Conservation (phyloP, 768 basidiomycete species). For the Pleurotus salmoneostramineus region DNA sequence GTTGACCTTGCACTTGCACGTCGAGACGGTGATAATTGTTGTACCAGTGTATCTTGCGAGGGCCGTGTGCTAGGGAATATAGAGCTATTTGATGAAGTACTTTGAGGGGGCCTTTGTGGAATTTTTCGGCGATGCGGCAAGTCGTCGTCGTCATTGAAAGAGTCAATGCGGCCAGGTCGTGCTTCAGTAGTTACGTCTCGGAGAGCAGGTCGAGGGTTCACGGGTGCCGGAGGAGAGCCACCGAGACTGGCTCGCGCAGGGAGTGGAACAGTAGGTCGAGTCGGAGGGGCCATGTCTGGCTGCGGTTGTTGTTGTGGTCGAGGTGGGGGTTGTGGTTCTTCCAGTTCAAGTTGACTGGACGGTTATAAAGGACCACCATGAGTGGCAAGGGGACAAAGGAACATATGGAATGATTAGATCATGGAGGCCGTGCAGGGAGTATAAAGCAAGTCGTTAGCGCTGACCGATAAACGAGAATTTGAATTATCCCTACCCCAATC, state of each 20-base stretch:
- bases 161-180: neutral
- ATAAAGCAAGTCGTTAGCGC: neutral
- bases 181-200: neutral
- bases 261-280: slow-evolving; percentile 3
- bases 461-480: neutral
- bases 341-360: slow-evolving; percentile 20
- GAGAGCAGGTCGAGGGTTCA: slow-evolving; percentile 3
- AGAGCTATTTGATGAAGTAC: neutral
- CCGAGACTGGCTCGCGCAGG: neutral
- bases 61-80: slow-evolving; percentile 2
- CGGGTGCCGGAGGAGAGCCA: neutral
- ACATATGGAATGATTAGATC: slow-evolving; percentile 9
- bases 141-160: slow-evolving; percentile 19
- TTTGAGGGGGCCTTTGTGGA: neutral
- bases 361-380: neutral
- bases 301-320: slow-evolving; percentile 10
- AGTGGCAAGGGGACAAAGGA: slow-evolving; percentile 4
- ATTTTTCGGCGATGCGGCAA: slow-evolving; percentile 1
- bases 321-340: slow-evolving; percentile 12
- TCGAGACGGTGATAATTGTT: neutral
- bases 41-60: neutral
- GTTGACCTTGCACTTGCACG: neutral
- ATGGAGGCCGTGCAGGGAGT: slow-evolving; percentile 12
- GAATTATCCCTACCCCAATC: slow-evolving; percentile 58
- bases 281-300: slow-evolving; percentile 4